phyloP scores from a whole-genome alignment of 75 land plant species.

The Pinus tabuliformis region DNA sequence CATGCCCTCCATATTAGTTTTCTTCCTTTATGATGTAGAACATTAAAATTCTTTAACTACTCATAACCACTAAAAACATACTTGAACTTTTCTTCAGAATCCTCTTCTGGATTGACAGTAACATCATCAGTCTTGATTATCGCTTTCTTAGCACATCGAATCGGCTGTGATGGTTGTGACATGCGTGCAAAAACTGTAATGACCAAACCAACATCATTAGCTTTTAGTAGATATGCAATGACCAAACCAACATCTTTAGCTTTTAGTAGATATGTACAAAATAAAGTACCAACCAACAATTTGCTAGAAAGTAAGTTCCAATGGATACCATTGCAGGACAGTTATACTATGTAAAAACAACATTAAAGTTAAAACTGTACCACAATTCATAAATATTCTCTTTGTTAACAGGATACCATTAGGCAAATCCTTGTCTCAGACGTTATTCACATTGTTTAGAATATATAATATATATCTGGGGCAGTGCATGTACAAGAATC shows the following conservation, averaged over 20 bases:
- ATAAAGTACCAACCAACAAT: not conserved
- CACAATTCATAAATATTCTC: not conserved
- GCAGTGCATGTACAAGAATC: not conserved
- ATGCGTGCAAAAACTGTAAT: constrained; percentile 52
- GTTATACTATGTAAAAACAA: not conserved
- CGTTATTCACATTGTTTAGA: constrained; percentile 6
- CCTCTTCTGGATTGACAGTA: constrained; percentile 26
- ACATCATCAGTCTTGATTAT: constrained; percentile 43
- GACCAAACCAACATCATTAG: not conserved
- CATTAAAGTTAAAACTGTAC: not conserved
- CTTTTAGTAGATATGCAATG: not conserved
- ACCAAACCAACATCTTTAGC: not conserved
- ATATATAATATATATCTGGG: not conserved
- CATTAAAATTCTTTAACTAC: not conserved
- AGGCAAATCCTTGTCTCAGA: not conserved
- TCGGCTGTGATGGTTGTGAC: constrained; percentile 61
- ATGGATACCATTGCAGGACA: not conserved
- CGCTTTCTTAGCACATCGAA: constrained; percentile 52
- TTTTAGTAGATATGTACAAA: too few species aligned
- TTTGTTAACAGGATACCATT: not conserved
- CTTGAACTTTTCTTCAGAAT: constrained; percentile 27
- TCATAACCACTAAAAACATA: constrained; percentile 7
- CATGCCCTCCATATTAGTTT: not conserved
- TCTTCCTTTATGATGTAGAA: not conserved
- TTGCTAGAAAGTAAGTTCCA: not conserved